phyloP scores from a whole-genome alignment of 1,284 basidiomycete species.

The Entoloma clypeatum region DNA sequence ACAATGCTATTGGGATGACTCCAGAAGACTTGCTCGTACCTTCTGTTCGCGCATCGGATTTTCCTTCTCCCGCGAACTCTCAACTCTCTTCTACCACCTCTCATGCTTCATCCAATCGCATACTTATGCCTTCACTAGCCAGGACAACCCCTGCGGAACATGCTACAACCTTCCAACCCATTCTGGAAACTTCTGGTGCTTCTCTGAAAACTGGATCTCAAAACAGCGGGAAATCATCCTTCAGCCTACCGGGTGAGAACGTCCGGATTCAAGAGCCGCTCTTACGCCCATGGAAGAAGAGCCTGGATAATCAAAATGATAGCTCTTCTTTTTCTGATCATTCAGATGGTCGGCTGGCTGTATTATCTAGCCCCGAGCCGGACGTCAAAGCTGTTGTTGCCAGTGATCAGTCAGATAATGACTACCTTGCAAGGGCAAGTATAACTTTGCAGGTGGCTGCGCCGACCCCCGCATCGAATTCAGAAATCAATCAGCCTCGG shows the following conservation, averaged over 20 bases:
- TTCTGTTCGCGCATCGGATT: conserved; percentile 34
- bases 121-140: conserved; percentile 40
- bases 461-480: conserved; percentile 7
- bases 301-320: conserved; percentile 2
- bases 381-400: conserved; percentile 13
- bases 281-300: conserved; percentile 3
- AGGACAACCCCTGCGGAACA: conserved; percentile 38
- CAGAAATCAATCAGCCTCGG: conserved; percentile 4
- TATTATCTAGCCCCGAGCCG: conserved; percentile 5
- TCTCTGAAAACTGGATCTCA: conserved; percentile 43
- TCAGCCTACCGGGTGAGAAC: too few relatives aligned
- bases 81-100: conserved; percentile 20
- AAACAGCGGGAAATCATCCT: conserved; percentile 42
- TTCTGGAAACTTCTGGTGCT: conserved; percentile 33
- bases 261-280: conserved; percentile 11
- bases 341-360: conserved; percentile 2
- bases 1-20: conserved; percentile 42
- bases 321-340: conserved; percentile 11
- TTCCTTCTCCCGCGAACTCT: conserved; percentile 23
- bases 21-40: conserved; percentile 38
- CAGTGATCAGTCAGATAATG: conserved; percentile 12
- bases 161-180: conserved; percentile 46
- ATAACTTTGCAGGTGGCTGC: conserved; percentile 14
- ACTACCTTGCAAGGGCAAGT: conserved; percentile 2
- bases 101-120: conserved; percentile 31